A percentile compares a stretch with the other conserved stretches of the same genome.
phyloP scores from a whole-genome alignment of 225 moss, liverwort and hornwort genomes.

The Takakia lepidozioides region DNA sequence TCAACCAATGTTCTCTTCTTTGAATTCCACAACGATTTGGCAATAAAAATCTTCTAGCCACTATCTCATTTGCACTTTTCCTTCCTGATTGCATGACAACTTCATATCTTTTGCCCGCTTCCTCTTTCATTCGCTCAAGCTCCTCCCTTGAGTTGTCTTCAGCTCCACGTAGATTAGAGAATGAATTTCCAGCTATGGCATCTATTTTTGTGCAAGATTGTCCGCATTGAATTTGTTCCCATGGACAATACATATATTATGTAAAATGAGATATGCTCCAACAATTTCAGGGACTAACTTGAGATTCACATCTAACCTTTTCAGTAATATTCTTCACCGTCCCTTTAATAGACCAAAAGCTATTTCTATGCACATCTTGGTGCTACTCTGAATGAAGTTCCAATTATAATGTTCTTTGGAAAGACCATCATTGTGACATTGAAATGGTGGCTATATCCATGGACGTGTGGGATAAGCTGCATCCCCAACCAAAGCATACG shows the following conservation, averaged over 20 bases:
- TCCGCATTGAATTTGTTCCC: background rate
- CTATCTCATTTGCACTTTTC: no score
- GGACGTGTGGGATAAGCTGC: background rate
- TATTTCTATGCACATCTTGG: background rate
- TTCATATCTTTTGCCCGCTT: no score
- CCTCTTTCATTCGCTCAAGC: no score
- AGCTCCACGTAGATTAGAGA: no score
- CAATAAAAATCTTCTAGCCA: no score
- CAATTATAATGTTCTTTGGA: background rate
- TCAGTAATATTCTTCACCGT: background rate
- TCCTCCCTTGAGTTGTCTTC: no score
- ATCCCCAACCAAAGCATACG: background rate
- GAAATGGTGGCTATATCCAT: background rate
- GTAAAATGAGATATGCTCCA: background rate
- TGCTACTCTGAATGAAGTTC: background rate
- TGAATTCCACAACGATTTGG: no score
- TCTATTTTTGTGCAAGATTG: no score
- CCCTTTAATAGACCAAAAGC: background rate
- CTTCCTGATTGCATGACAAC: no score
- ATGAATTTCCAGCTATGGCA: no score
- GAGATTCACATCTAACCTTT: slow-evolving; percentile 1
- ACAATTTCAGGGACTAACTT: background rate
- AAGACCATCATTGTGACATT: background rate
- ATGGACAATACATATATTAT: background rate
- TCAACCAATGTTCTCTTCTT: no score